A percentile compares a stretch with the other conserved stretches of the same genome.
phyloP scores from a whole-genome alignment of 2,329 filamentous ascomycete species.

The Plectosphaerella cucumerina region DNA sequence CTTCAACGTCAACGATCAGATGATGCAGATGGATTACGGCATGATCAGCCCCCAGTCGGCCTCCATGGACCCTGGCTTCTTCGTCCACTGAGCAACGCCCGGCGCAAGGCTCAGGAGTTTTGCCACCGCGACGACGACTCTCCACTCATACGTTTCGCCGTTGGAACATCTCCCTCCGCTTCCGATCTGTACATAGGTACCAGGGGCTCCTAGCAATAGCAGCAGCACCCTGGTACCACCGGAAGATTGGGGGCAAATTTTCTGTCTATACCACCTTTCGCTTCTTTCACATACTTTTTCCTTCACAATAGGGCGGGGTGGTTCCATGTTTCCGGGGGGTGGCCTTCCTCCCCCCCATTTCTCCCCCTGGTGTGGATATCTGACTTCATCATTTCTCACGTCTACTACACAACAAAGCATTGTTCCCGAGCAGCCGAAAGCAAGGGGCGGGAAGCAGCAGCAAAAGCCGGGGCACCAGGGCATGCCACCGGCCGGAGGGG shows the following conservation, averaged over 20 bases:
- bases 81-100: constrained; percentile 31
- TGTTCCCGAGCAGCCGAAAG: background rate
- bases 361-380: background rate
- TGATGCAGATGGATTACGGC: constrained; percentile 31
- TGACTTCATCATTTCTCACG: background rate
- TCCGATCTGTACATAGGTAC: background rate
- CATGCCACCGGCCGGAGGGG: background rate
- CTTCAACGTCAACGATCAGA: constrained; percentile 25
- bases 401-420: background rate
- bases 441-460: background rate
- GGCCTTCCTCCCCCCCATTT: background rate
- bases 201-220: background rate
- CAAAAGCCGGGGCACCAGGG: background rate
- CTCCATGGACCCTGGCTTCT: constrained; percentile 36
- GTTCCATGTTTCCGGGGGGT: background rate
- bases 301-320: constrained; percentile 2
- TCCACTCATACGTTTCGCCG: background rate
- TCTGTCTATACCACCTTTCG: background rate
- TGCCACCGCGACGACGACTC: background rate
- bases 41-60: constrained; percentile 28
- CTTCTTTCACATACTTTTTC: background rate
- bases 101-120: background rate
- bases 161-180: background rate
- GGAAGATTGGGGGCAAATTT: background rate
- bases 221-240: background rate